Conservation (phyloP, 148 eudicot species). For the Nepenthes mirabilis region DNA sequence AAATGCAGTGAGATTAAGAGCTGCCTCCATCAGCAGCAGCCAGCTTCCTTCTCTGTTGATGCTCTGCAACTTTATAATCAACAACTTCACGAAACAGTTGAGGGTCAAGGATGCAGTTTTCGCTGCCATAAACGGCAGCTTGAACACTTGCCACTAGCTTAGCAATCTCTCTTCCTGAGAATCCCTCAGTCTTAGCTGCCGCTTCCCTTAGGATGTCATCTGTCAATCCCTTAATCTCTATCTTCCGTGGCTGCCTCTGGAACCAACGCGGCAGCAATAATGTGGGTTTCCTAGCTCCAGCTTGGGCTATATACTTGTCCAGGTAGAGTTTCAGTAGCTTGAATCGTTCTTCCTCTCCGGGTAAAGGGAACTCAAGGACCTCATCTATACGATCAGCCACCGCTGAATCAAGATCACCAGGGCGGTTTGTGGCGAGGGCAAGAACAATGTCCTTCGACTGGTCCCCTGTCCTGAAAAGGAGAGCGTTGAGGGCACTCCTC, state of each 20-base stretch:
- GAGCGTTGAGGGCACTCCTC: constrained; percentile 95
- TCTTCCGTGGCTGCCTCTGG: constrained; percentile 59
- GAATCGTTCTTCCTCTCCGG: constrained; percentile 86
- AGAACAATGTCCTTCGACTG: constrained; percentile 97
- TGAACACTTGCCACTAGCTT: constrained; percentile 98
- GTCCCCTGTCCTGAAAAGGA: constrained; percentile 91
- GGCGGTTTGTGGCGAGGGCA: constrained; percentile 94
- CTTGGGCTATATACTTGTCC: constrained; percentile 84
- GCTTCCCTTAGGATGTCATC: constrained; percentile 80
- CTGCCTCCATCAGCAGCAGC: constrained; percentile 27
- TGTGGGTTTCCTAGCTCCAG: constrained; percentile 60
- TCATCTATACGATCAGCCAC: constrained; percentile 68
- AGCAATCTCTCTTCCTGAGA: constrained; percentile 96
- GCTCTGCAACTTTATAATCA: constrained; percentile 96
- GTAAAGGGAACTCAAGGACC: constrained; percentile 88
- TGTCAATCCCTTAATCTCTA: constrained; percentile 67
- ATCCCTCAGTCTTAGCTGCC: constrained; percentile 79
- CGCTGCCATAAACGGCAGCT: constrained; percentile 95
- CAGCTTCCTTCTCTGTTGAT: constrained; percentile 76
- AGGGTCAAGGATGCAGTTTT: constrained; percentile 67
- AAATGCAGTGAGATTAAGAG: neutral
- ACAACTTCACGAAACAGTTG: constrained; percentile 83
- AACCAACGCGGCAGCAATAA: constrained; percentile 36
- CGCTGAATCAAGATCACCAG: constrained; percentile 97
- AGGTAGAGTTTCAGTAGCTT: constrained; percentile 75